These are phyloP conservation scores for Diplocarpon mali DNA, from an alignment of 2,329 filamentous ascomycete species.

Conservation along the genomic window DNA sequence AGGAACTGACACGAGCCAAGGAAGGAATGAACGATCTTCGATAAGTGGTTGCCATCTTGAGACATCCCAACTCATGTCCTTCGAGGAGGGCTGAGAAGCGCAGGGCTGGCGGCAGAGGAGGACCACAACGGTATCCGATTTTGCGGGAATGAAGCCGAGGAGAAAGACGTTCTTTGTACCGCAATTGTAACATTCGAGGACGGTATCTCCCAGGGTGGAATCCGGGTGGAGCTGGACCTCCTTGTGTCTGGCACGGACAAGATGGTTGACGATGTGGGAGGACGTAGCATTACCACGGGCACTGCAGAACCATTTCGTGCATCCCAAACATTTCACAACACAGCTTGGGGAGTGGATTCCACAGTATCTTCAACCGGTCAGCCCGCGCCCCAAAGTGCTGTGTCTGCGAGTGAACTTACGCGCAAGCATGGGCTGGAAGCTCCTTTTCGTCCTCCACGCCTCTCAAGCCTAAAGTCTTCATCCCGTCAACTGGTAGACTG, in stretches of 20 bases:
- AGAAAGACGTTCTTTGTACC: constrained; percentile 99
- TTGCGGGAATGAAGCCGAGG: constrained; percentile 94
- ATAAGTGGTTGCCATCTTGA: constrained; percentile 96
- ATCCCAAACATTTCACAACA: constrained; percentile 91
- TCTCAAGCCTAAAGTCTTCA: constrained; percentile 51
- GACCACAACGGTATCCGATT: constrained; percentile 96
- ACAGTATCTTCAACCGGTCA: constrained; percentile 58
- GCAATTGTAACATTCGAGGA: constrained; percentile 97
- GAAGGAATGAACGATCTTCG: constrained; percentile 87
- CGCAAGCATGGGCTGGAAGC: constrained; percentile 88
- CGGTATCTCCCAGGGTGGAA: constrained; percentile 88
- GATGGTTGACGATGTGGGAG: constrained; percentile 95
- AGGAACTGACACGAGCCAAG: constrained; percentile 83
- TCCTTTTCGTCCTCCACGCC: constrained; percentile 76
- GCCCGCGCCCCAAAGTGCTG: constrained; percentile 1
- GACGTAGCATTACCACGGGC: constrained; percentile 93
- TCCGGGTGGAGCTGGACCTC: constrained; percentile 94
- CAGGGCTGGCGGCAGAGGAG: constrained; percentile 94
- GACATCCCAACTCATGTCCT: constrained; percentile 99
- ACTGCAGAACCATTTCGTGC: constrained; percentile 99
- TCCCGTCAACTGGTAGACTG: constrained; percentile 69
- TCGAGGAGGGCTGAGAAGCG: constrained; percentile 85
- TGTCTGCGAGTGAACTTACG: constrained; percentile 47
- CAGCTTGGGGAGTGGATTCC: constrained; percentile 93
- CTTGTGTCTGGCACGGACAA: constrained; percentile 94